Evolutionary conservation across 2,329 filamentous ascomycete genomes (phyloP), one percentile per base, ranked within the genome.

Genomic region (Cryphonectria naterciae): DNA sequence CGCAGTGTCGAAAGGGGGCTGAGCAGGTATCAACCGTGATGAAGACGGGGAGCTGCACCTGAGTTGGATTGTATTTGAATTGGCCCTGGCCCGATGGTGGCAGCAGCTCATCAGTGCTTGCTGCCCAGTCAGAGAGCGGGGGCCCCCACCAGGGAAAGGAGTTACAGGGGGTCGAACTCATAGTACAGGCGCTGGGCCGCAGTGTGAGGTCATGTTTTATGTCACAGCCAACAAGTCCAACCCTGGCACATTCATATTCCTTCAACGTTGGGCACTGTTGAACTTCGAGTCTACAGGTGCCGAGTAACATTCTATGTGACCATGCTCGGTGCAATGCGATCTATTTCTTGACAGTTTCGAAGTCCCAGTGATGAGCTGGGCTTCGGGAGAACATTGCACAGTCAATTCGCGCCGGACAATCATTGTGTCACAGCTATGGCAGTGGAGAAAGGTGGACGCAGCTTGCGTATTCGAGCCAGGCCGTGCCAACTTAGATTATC

Each of bases 81-180:
- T 64, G 65, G 56, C 25, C 13, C 56, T 64, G 65, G 46, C 28
- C 13, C 56, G 68, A 62, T 25, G 65, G 68, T 49, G 61, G 70
- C 65, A 70, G 56, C 56, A 72, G 58, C 67, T 69, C 63, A 58
- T 64, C 64, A 70, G 54, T 66, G 37, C 58, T 60, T 58, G 69
- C 62, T 52, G 62, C 39, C 68, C 58, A 69, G 68, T 70, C 66
- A 60, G 60, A 66, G 66, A 60, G 69, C 58, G 69, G 62, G 56
- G 66, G 65, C 49, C 69, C 69, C 71, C 71, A 72, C 71, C 71
- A 46, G 35, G 62, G 69, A 71, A 72, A 70, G 71, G 71, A 66
- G 68, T 70, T 68, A 62, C 63, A 65, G 63, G 63, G 63, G 63
- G 63, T 52, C 41, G 1, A n/a, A n/a, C 46, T 49, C 46, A 49